Evolutionary conservation across 2,329 filamentous ascomycete genomes (phyloP).

Genomic region (Diplocarpon mali): DNA sequence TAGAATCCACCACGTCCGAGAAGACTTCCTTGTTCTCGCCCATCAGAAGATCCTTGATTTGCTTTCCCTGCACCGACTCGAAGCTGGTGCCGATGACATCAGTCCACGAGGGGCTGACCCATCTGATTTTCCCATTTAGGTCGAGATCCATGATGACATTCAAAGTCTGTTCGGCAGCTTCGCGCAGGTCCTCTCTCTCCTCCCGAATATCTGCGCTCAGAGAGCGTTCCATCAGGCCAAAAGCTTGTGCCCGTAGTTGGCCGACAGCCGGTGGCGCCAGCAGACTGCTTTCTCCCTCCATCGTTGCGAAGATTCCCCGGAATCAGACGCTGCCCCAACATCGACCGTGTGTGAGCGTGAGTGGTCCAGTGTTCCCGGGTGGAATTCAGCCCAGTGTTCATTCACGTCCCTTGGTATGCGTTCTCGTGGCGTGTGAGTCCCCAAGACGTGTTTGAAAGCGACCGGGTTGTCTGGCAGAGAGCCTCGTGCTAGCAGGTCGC

Average conservation of each 20-base stretch:
- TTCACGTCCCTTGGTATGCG: conserved; percentile 16
- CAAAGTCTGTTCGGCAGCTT: conserved; percentile 90
- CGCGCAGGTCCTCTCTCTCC: conserved; percentile 84
- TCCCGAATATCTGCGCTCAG: conserved; percentile 85
- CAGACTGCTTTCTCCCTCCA: conserved; percentile 21
- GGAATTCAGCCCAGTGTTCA: conserved; percentile 8
- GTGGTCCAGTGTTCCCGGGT: conserved; percentile 5
- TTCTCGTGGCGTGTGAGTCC: conserved; percentile 9
- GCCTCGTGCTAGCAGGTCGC: conserved; percentile 17
- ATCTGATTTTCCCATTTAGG: conserved; percentile 80
- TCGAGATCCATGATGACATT: conserved; percentile 95
- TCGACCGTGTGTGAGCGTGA: conserved; percentile 16
- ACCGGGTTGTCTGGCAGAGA: conserved; percentile 11
- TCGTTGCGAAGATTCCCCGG: conserved; percentile 17
- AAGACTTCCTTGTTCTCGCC: conserved; percentile 72
- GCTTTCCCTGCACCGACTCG: conserved; percentile 61
- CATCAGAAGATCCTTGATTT: conserved; percentile 71
- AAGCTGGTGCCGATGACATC: conserved; percentile 78
- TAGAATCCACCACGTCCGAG: conserved; percentile 70
- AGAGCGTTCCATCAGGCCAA: conserved; percentile 45
- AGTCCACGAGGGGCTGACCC: conserved; percentile 93
- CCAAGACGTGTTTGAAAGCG: conserved; percentile 11
- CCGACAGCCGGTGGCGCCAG: conserved; percentile 26
- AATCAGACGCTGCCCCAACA: conserved; percentile 20
- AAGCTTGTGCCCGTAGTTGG: conserved; percentile 23